Base-by-base conservation (phyloP, 305 asterid genomes). In the Fraxinus nigra region DNA sequence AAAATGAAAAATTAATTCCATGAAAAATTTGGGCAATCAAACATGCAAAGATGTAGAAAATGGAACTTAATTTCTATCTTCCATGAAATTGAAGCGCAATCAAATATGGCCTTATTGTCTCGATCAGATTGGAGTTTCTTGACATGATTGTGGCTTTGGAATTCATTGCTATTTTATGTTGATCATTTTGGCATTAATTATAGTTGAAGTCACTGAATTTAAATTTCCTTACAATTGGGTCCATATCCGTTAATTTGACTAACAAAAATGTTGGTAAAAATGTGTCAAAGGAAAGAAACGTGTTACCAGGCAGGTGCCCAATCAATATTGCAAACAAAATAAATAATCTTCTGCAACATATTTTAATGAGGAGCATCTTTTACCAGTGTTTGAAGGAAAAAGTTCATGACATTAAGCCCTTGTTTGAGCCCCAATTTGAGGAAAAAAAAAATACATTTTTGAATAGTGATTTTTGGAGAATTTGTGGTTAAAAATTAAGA, bases 331-430 rank as follows among this genome's bases (percentile, higher is more conserved):
- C 22, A 51, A 51, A 51, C 63, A 51, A 51, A 51, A 51, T 51
- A 51, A 6, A 51, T 51, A 51, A 51, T 51, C 63, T 16, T 51
- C 24, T 51, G 63, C 63, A 16, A 48, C 63, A 51, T 48, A 4
- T 51, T 51, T 51, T n/a, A 51, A 51, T 16, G 22, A 13, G 56
- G 18, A 51, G 54, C 13, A 11, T 78, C 78, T 43, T 10, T 61
- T 40, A 34, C 54, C 67, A n/a, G 26, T 14, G 18, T 11, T 10
- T 16, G 16, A 38, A 61, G 40, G 40, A 14, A 48, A 24, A 74
- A 20, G 13, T 26, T 85, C 83, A 88, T 24, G 7, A 79, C 13
- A 84, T 75, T 43, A 11, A 3, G n/a, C 5, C 54, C 54, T 3
- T 43, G 54, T 43, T 10, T 10, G 54, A 43, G 54, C 5, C n/a